These are phyloP conservation scores for Pholiota microspora DNA, from an alignment of 768 basidiomycete genomes.

Conservation along the genomic window DNA sequence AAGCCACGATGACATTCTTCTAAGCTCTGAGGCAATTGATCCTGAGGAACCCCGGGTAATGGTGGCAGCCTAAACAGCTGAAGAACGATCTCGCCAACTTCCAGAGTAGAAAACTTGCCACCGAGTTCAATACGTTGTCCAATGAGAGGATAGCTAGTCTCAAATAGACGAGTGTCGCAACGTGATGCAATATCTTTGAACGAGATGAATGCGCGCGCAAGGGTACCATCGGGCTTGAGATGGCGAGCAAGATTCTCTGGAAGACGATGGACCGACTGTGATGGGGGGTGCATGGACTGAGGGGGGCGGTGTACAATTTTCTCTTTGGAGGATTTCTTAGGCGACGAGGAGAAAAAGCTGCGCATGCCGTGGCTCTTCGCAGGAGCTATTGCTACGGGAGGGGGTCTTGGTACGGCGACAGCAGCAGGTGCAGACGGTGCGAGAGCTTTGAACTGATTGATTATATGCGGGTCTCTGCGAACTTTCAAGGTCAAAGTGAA, in stretches of 20 bases:
- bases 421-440: slow-evolving; percentile 40
- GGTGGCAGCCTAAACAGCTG: slow-evolving; percentile 91
- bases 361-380: slow-evolving; percentile 64
- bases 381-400: slow-evolving; percentile 44
- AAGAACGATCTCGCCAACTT: slow-evolving; percentile 85
- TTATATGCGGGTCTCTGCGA: slow-evolving; percentile 82
- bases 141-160: slow-evolving; percentile 79
- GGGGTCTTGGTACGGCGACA: slow-evolving; percentile 26
- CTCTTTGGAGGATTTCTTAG: slow-evolving; percentile 60
- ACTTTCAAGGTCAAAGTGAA: slow-evolving; percentile 90
- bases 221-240: slow-evolving; percentile 80
- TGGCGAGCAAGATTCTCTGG: slow-evolving; percentile 81
- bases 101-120: slow-evolving; percentile 57
- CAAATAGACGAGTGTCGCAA: slow-evolving; percentile 84
- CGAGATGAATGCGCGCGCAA: slow-evolving; percentile 83
- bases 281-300: slow-evolving; percentile 34
- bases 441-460: slow-evolving; percentile 70
- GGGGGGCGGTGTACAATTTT: slow-evolving; percentile 38
- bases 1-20: slow-evolving; percentile 91
- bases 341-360: slow-evolving; percentile 73
- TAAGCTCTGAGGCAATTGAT: slow-evolving; percentile 84
- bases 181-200: slow-evolving; percentile 84
- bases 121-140: slow-evolving; percentile 65
- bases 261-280: slow-evolving; percentile 39
- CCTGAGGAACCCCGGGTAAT: slow-evolving; percentile 74